Evolutionary conservation across 83 land plant genomes (phyloP), one percentile per base, ranked within the genome.

Genomic region (Larix sibirica): DNA sequence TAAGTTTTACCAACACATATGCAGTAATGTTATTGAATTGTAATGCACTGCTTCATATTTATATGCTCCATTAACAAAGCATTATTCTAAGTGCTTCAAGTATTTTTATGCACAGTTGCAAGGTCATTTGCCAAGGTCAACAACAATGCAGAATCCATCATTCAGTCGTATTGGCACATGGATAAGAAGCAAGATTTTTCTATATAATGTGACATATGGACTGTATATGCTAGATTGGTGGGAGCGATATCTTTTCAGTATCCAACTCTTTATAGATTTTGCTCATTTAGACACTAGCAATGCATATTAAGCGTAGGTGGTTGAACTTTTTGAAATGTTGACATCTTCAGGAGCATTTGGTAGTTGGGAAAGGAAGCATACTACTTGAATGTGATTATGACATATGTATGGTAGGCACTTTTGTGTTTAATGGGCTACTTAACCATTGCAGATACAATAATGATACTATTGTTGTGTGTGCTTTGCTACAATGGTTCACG

Each of bases 171-270:
- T 73, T 73, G 77, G 77, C 21, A 40, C 26, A 73, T 89, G 93
- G 95, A 21, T 93, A n/a, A 73, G 89, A 73, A 82, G 91, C 38
- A 90, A 94, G 90, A 86, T 95, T 77, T 91, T 89, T 84, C 88
- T 95, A 74, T 95, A 95, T 88, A 95, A 95, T 85, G 96, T 95
- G 79, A 95, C 98, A 10, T 87, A 90, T 73, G 98, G 98, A 44
- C 94, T 95, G 20, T 94, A 93, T 86, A 95, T 95, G 98, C 86
- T 95, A 79, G 98, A 95, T 75, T 90, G 96, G 96, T 95, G 98
- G 98, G 98, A 95, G 90, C 93, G 93, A 40, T 89, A 67, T 47
- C 87, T 95, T 76, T 94, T 95, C 93, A 95, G 94, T 90, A 91
- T 90, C 90, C 96, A 93, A 74, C 82, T 50, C 23, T 61, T 59